Conservation (phyloP, 176 grass and related monocot genomes). For the Elaeis guineensis region DNA sequence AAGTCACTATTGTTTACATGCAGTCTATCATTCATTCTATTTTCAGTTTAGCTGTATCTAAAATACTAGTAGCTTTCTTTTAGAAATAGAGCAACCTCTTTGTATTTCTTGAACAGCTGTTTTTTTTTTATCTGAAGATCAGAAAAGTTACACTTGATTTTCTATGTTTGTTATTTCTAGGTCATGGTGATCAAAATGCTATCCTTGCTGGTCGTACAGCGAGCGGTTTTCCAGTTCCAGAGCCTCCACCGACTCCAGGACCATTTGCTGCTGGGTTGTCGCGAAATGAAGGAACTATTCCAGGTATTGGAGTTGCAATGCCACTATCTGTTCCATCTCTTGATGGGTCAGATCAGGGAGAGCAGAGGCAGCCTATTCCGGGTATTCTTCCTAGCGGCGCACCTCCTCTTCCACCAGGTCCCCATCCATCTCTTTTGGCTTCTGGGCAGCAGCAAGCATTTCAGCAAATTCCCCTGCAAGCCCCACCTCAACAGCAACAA, state of each 20-base stretch:
- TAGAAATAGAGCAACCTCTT: not conserved
- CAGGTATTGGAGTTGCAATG: constrained; percentile 79
- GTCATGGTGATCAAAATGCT: constrained; percentile 81
- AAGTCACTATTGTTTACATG: constrained; percentile 27
- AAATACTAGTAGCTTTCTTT: too few species aligned
- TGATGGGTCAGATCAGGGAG: constrained; percentile 62
- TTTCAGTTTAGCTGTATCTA: not conserved
- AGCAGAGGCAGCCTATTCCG: constrained; percentile 14
- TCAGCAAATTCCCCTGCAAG: constrained; percentile 49
- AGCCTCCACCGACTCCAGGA: constrained; percentile 56
- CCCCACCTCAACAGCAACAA: constrained; percentile 35
- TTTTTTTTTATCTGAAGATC: not conserved
- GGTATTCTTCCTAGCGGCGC: constrained; percentile 36
- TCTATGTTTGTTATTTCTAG: constrained; percentile 31
- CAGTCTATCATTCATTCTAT: constrained; percentile 2
- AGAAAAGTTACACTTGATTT: not conserved
- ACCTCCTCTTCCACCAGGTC: constrained; percentile 89
- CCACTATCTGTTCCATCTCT: constrained; percentile 32
- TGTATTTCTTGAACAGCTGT: not conserved
- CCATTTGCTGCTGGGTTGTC: constrained; percentile 60
- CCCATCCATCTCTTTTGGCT: constrained; percentile 85
- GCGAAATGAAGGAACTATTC: constrained; percentile 74
- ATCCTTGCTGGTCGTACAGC: constrained; percentile 39
- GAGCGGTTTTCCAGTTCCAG: constrained; percentile 57
- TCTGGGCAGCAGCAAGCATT: constrained; percentile 78